Percentiles rank a stretch among this genome's conserved stretches.
Evolutionary conservation across 2,329 filamentous ascomycete genomes (phyloP).

Genomic region (Colletotrichum sp.): DNA sequence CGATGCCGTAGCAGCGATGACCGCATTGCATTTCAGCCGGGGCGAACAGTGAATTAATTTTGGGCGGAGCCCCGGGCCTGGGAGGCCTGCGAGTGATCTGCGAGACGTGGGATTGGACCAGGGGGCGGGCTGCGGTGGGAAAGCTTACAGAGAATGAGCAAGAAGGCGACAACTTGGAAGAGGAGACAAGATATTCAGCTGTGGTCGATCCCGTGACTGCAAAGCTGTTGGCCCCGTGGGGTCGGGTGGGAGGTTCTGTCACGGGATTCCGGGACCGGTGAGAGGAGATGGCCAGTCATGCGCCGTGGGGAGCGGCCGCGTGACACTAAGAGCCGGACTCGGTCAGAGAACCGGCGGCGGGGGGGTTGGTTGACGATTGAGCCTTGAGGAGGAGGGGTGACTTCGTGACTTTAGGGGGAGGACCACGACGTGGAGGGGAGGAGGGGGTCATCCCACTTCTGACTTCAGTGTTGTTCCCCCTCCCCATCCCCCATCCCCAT

Average conservation of each 20-base stretch:
- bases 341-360: conserved; percentile 1
- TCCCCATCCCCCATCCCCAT: not conserved
- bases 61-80: not conserved
- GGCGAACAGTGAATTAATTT: not conserved
- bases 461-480: not conserved
- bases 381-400: not conserved
- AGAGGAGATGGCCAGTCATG: conserved; percentile 17
- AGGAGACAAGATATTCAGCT: not conserved
- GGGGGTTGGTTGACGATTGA: not conserved
- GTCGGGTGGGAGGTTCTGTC: not conserved
- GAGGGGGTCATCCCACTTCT: not conserved
- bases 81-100: not conserved
- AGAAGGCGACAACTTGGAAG: not conserved
- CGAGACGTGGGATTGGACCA: not conserved
- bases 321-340: conserved; percentile 18
- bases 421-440: not conserved
- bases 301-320: conserved; percentile 13
- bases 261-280: conserved; percentile 17
- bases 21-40: not conserved
- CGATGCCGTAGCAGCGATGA: not conserved
- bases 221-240: not conserved
- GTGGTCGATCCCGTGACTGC: conserved; percentile 1
- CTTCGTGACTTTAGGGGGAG: not conserved
- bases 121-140: not conserved
- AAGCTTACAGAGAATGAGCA: not conserved